Base-by-base conservation (phyloP, 2,329 filamentous ascomycete genomes). In the Exophiala mesophila region DNA sequence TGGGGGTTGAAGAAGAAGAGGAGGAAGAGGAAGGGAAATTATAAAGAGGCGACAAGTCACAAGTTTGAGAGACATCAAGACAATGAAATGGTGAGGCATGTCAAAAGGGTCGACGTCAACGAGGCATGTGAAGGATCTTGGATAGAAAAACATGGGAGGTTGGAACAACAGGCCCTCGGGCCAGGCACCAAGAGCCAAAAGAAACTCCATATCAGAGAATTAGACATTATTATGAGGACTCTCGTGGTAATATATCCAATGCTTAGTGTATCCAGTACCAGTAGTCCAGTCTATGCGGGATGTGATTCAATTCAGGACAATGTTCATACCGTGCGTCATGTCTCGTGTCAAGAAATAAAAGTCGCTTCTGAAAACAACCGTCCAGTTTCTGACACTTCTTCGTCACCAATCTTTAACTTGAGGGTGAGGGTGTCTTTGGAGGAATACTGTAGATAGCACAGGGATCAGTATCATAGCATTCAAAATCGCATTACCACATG, bases 351-450 rank as follows among this genome's bases (percentile, higher is more conserved):
- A 39, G 84, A 88, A 67, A 98, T 94, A 70, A 97, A 98, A n/a
- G 89, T 96, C 2, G 92, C 88, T 70, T 98, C 92, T 44, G 78
- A 80, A 67, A 94, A 94, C 41, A 94, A 68, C 34, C 68, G 71
- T 35, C 92, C 92, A 59, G 88, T 72, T 65, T 97, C 90, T 13
- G 74, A 72, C 49, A 81, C 77, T 57, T 89, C 84, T 57, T 86
- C 74, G 45, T 88, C 88, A 36, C 85, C 88, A 51, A 90, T 74
- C 67, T 89, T 92, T 56, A 98, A 59, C 73, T 92, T 90, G 55
- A 98, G 69, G 12, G 77, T 78, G 44, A 87, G 74, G 58, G 78
- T 78, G 44, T 74, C 67, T 47, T 70, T 68, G 24, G 85, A 83
- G 13, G 74, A 74, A 66, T 82, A 97, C 84, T 95, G 52, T 20